Evolutionary conservation across 352 stramenopile genomes (phyloP), one percentile per base, ranked within the genome.

Genomic region (Pythium monospermum): DNA sequence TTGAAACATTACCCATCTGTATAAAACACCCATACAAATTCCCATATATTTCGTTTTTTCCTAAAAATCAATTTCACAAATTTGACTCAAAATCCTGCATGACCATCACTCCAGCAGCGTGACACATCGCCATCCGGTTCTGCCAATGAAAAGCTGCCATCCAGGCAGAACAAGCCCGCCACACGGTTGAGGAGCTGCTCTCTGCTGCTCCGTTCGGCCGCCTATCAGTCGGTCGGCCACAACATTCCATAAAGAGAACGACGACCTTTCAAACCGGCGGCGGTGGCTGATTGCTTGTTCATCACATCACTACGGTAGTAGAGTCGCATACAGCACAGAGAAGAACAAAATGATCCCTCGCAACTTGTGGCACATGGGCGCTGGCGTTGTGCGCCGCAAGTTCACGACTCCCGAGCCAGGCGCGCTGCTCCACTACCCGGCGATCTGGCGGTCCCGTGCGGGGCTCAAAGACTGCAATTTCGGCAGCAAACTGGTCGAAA

Each of bases 321-420:
- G 32, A 39, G 33, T 26, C 26, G 23, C 33, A 33, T 4, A 51
- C 30, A n/a, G 10, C 47, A 22, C 21, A 21, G n/a, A n/a, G n/a
- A 7, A 12, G 18, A 15, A 4, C 26, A 61, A 31, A 27, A 85
- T 84, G 71, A 85, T 87, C 40, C 76, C 73, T 16, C 73, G 76
- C 52, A 82, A 79, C 25, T 51, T 87, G 49, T 87, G 76, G 76
- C 75, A 87, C 68, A 85, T 87, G 76, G 59, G 63, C 49, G 59
- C 63, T 22, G 73, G 76, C 26, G 51, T 83, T 15, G 51, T 87
- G 30, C 64, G 68, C 33, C 76, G 73, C 46, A 68, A 68, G 50
- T 54, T 87, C 28, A 55, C 63, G 10, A 64, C 66, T 22, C 69
- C 71, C 19, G 5, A 38, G 13, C 76, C 76, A 2, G 73, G 73